These are phyloP conservation scores for Heritiera fomes DNA, from an alignment of 345 rosid genomes.

Conservation along the genomic window DNA sequence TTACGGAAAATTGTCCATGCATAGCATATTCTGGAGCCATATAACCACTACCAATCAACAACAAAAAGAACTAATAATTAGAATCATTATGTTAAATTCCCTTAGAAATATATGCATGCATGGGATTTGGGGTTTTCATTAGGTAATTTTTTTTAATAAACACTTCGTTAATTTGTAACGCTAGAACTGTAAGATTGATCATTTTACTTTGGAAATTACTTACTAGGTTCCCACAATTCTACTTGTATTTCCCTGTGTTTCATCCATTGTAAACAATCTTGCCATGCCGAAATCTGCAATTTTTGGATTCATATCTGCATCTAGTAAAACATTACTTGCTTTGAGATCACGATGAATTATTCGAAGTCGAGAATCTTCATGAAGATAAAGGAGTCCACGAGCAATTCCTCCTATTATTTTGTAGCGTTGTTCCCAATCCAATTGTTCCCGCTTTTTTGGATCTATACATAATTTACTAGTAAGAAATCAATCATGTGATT, in stretches of 20 bases:
- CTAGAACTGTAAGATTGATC: background rate
- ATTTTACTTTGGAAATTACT: constrained; percentile 3
- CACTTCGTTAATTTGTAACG: background rate
- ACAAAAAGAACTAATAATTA: background rate
- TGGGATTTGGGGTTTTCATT: background rate
- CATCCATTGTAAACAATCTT: background rate
- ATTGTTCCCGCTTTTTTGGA: background rate
- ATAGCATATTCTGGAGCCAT: constrained; percentile 52
- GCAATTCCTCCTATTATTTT: constrained; percentile 39
- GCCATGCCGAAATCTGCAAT: constrained; percentile 22
- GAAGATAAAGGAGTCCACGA: constrained; percentile 39
- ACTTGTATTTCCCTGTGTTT: constrained; percentile 1
- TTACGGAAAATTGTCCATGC: constrained; percentile 42
- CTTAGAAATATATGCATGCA: too few species aligned
- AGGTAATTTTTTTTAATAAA: background rate
- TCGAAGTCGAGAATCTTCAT: constrained; percentile 29
- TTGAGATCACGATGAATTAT: constrained; percentile 16
- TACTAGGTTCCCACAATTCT: constrained; percentile 21
- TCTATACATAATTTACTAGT: background rate
- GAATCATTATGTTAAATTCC: background rate
- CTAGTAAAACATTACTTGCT: constrained; percentile 15
- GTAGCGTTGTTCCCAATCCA: constrained; percentile 15
- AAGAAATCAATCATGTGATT: too few species aligned
- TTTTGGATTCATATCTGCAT: background rate
- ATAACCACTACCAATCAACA: constrained; percentile 36